Base-by-base conservation (phyloP, 139 green algal species). In the Asterochloris sp. region DNA sequence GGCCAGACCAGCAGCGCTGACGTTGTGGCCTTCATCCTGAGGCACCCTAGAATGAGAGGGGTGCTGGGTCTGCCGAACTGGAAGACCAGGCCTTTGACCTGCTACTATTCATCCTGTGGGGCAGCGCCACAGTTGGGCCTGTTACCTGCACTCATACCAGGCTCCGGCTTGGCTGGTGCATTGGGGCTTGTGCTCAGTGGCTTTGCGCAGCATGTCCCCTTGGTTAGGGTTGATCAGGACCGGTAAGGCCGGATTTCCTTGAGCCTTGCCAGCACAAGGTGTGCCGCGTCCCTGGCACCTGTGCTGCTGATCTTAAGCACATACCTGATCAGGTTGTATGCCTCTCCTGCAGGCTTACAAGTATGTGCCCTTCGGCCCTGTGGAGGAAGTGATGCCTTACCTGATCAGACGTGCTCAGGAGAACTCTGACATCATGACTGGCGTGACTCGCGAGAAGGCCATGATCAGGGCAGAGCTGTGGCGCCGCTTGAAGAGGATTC, bases 321-420 rank as follows among this genome's bases (percentile, higher is more conserved):
- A 8, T 13, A 12, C 4, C 17, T 71, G 66, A 71, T 26, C 1
- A 4, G 19, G 21, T 24, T 14, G 12, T 80, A 26, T 80, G 61
- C 24, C n/a, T 29, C 19, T 71, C 1, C 74, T 87, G 78, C 83
- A 89, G 87, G 87, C 82, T n/a, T 95, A 92, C 88, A 98, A 96
- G 86, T 96, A 96, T 78, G 86, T 94, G 21, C 91, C 94, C 0
- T 98, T 94, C 81, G 94, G 94, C 15, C 79, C 63, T 17, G 82
- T 97, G 23, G 84, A 91, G 28, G 86, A 96, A 84, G 88, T 94
- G 24, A 90, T 96, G 69, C 93, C 93, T 0, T 97, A 95, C 84
- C 85, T 97, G 12, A 86, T 96, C 12, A 83, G 93, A 62, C 80
- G 93, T 12, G 93, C 92, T 8, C 89, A 94, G 80, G 93, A 97